Evolutionary conservation across 805 yeast species (phyloP).

Genomic region (Saturnispora halmiae): DNA sequence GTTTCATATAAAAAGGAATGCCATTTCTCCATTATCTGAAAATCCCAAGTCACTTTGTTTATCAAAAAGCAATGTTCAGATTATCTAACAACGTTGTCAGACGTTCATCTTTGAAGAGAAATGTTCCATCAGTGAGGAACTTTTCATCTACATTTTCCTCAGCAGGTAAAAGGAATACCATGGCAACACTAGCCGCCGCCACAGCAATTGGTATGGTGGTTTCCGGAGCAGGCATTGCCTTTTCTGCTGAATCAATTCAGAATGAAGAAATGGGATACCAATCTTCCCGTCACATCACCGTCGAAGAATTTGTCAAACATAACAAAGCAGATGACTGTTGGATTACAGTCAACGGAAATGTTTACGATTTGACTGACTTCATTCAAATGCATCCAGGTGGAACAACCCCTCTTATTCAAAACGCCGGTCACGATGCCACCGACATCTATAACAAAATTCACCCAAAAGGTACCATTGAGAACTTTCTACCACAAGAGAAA

Average conservation of each 20-base stretch:
- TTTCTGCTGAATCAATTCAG: background rate
- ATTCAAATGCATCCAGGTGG: conserved; percentile 44
- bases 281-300: conserved; percentile 14
- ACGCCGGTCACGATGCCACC: conserved; percentile 46
- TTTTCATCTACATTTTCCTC: background rate
- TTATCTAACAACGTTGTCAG: no score
- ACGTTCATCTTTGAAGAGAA: no score
- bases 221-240: no score
- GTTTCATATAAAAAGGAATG: background rate
- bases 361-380: conserved; percentile 63
- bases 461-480: conserved; percentile 72
- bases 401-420: conserved; percentile 32
- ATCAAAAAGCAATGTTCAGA: background rate
- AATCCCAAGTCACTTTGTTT: background rate
- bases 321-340: conserved; percentile 60
- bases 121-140: no score
- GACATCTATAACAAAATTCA: conserved; percentile 83
- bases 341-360: conserved; percentile 78
- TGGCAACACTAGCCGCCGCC: background rate
- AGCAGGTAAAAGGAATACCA: background rate
- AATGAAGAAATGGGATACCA: conserved; percentile 10
- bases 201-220: background rate
- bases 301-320: conserved; percentile 41
- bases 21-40: background rate
- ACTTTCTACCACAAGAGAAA: conserved; percentile 48